These are phyloP conservation scores for Lenzites betulinus DNA, from an alignment of 768 basidiomycete species.

Conservation along the genomic window DNA sequence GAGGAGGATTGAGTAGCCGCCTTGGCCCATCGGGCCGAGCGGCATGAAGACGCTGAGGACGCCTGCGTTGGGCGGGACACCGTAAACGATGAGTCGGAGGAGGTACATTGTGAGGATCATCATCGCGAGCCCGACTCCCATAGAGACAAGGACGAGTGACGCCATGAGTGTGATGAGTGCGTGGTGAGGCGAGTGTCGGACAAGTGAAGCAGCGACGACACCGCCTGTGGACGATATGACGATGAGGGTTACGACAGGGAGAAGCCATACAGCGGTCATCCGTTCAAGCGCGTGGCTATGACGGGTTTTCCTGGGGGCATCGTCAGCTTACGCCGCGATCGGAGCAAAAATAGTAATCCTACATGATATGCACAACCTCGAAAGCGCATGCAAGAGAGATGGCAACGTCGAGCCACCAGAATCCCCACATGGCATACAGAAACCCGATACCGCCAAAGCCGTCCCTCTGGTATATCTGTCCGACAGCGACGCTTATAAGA, in stretches of 20 bases:
- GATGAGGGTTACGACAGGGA: slow-evolving; percentile 74
- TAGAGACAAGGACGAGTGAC: slow-evolving; percentile 55
- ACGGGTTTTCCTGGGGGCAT: slow-evolving; percentile 48
- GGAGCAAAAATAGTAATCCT: slow-evolving; percentile 26
- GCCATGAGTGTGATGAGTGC: slow-evolving; percentile 58
- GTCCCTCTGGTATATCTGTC: slow-evolving; percentile 45
- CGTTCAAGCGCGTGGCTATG: slow-evolving; percentile 57
- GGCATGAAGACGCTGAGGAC: slow-evolving; percentile 72
- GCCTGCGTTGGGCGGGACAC: slow-evolving; percentile 47
- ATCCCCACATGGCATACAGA: slow-evolving; percentile 56
- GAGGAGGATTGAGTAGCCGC: slow-evolving; percentile 56
- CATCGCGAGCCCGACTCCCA: slow-evolving; percentile 59
- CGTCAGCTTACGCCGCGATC: not conserved
- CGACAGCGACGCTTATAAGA: slow-evolving; percentile 52
- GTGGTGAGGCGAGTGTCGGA: slow-evolving; percentile 43
- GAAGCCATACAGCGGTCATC: slow-evolving; percentile 69
- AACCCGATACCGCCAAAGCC: slow-evolving; percentile 53
- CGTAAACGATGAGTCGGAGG: slow-evolving; percentile 56
- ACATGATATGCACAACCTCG: slow-evolving; percentile 70
- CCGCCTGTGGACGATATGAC: slow-evolving; percentile 72
- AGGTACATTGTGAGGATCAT: slow-evolving; percentile 72
- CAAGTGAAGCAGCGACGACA: slow-evolving; percentile 52
- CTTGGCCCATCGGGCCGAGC: slow-evolving; percentile 71
- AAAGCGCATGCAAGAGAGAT: slow-evolving; percentile 61
- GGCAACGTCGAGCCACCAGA: slow-evolving; percentile 70